A percentile compares a stretch with the other conserved stretches of the same genome.
phyloP scores from a whole-genome alignment of 345 rosid genomes.

The Murraya koenigii region DNA sequence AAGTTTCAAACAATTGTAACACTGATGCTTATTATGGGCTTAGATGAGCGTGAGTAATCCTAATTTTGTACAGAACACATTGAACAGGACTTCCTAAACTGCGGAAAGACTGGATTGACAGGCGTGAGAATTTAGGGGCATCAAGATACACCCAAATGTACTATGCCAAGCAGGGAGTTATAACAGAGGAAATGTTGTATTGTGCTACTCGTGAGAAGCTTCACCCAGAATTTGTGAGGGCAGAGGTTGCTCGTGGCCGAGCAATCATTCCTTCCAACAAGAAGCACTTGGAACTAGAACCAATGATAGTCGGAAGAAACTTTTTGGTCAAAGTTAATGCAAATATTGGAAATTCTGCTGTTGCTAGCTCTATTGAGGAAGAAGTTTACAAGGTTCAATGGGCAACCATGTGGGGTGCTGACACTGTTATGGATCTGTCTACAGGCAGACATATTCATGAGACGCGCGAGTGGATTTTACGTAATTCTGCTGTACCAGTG shows the following conservation, averaged over 20 bases:
- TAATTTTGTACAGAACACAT: conserved; percentile 10
- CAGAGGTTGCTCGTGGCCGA: conserved; percentile 95
- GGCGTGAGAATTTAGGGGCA: conserved; percentile 66
- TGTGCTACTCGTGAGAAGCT: conserved; percentile 94
- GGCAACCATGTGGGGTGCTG: conserved; percentile 99
- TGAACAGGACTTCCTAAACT: conserved; percentile 87
- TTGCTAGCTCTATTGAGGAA: conserved; percentile 95
- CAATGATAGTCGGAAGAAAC: conserved; percentile 92
- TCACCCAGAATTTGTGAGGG: conserved; percentile 93
- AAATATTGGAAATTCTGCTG: conserved; percentile 94
- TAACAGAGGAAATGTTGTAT: conserved; percentile 93
- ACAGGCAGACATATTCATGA: conserved; percentile 98
- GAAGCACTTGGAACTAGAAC: conserved; percentile 92
- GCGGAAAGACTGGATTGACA: conserved; percentile 86
- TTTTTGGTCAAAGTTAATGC: conserved; percentile 98
- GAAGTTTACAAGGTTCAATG: conserved; percentile 99
- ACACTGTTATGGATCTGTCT: conserved; percentile 98
- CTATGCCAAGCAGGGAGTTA: conserved; percentile 93
- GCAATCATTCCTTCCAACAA: conserved; percentile 99
- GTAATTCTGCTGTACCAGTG: conserved; percentile 94
- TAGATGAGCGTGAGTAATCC: neutral
- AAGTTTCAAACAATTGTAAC: neutral
- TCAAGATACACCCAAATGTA: conserved; percentile 97
- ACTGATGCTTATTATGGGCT: neutral
- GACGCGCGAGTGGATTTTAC: conserved; percentile 93